A percentile compares a stretch with the other conserved stretches of the same genome.
phyloP scores from a whole-genome alignment of 2,329 filamentous ascomycete genomes.

The Colletotrichum sp. region DNA sequence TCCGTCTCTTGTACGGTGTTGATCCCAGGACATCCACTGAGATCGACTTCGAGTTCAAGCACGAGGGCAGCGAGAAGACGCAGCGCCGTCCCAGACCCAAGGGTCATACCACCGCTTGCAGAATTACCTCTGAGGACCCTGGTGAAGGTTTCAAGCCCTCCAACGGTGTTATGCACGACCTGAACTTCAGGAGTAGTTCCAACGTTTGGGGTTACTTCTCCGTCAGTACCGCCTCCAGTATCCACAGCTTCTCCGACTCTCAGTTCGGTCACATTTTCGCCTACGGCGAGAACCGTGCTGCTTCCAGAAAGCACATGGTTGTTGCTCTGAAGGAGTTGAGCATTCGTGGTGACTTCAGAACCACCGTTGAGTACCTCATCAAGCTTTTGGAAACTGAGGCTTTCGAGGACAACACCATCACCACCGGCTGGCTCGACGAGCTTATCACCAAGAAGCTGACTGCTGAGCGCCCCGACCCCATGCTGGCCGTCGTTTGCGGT shows the following conservation, averaged over 20 bases:
- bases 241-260: conserved; percentile 98
- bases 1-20: conserved; percentile 92
- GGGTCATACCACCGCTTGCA: conserved; percentile 96
- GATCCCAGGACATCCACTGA: conserved; percentile 85
- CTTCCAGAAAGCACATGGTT: conserved; percentile 98
- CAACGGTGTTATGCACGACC: conserved; percentile 97
- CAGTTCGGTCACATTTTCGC: conserved; percentile 99
- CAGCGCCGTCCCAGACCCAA: conserved; percentile 92
- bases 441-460: conserved; percentile 98
- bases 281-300: conserved; percentile 95
- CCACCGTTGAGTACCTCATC: conserved; percentile 98
- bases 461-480: conserved; percentile 91
- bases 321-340: conserved; percentile 97
- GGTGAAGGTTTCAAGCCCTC: conserved; percentile 99
- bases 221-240: conserved; percentile 93
- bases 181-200: conserved; percentile 98
- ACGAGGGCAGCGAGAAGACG: conserved; percentile 78
- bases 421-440: conserved; percentile 98
- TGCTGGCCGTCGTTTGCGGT: conserved; percentile 93
- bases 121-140: conserved; percentile 98
- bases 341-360: conserved; percentile 99
- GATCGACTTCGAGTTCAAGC: conserved; percentile 97
- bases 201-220: conserved; percentile 99
- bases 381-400: conserved; percentile 98
- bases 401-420: conserved; percentile 99